Evolutionary conservation across 208 protist species (phyloP).

Genomic region (Leishmania tarentolae): DNA sequence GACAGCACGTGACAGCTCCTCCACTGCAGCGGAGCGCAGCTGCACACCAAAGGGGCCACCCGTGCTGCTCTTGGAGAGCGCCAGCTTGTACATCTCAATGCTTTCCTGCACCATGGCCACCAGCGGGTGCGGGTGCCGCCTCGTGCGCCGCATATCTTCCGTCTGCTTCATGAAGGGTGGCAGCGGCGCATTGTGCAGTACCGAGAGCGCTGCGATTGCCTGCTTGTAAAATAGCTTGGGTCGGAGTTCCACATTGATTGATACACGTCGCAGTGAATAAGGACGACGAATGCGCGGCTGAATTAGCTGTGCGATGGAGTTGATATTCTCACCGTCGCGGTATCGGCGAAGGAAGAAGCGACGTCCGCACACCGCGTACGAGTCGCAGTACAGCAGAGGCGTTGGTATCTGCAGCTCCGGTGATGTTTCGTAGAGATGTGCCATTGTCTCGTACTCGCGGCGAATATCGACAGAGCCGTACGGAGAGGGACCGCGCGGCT

Average conservation of each 20-base stretch:
- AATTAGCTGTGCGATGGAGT: constrained; percentile 52
- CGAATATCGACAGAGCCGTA: constrained; percentile 61
- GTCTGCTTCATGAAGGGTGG: constrained; percentile 54
- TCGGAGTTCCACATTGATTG: constrained; percentile 62
- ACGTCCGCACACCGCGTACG: constrained; percentile 61
- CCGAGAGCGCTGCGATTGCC: constrained; percentile 41
- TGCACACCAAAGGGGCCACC: constrained; percentile 28
- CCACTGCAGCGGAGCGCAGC: constrained; percentile 38
- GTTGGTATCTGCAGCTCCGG: constrained; percentile 52
- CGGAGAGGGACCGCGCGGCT: constrained; percentile 59
- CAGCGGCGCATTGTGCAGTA: constrained; percentile 57
- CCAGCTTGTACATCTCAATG: constrained; percentile 46
- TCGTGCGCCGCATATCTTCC: constrained; percentile 35
- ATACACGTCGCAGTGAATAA: constrained; percentile 64
- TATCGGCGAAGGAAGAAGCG: constrained; percentile 76
- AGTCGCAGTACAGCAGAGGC: constrained; percentile 72
- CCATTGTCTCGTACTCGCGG: constrained; percentile 73
- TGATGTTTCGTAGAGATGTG: constrained; percentile 49
- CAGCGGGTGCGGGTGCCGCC: constrained; percentile 42
- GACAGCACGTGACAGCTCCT: constrained; percentile 42
- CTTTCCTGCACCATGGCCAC: constrained; percentile 41
- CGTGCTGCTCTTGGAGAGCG: constrained; percentile 29
- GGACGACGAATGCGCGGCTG: constrained; percentile 71
- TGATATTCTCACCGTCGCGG: constrained; percentile 64
- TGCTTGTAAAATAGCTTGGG: constrained; percentile 62